Conservation (phyloP, 345 rosid species). For the Aquilaria sinensis region DNA sequence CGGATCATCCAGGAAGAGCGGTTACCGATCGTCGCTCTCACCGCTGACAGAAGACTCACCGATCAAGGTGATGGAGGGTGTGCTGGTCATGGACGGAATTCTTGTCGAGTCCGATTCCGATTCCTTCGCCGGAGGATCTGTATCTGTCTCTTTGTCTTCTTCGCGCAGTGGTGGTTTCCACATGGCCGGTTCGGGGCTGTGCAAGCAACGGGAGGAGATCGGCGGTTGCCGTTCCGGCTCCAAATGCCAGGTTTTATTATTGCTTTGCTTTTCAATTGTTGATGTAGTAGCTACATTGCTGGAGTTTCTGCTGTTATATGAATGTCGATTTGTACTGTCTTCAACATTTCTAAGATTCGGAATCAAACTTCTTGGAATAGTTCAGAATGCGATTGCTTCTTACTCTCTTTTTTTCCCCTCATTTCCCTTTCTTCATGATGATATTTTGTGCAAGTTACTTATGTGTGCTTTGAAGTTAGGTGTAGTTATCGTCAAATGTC, state of each 20-base stretch:
- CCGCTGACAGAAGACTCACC: slow-evolving; percentile 21
- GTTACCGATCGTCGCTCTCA: not conserved
- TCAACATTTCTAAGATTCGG: slow-evolving; percentile 1
- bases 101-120: slow-evolving; percentile 25
- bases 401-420: not conserved
- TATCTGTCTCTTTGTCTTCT: slow-evolving; percentile 11
- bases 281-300: not conserved
- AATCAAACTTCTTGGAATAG: slow-evolving; percentile 1
- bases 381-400: slow-evolving; percentile 4
- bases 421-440: too few relatives aligned
- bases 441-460: too few relatives aligned
- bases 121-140: slow-evolving; percentile 13
- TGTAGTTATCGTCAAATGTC: too few relatives aligned
- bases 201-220: slow-evolving; percentile 23
- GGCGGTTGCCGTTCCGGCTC: slow-evolving; percentile 27
- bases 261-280: not conserved
- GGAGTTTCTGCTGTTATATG: too few relatives aligned
- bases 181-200: slow-evolving; percentile 15
- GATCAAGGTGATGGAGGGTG: slow-evolving; percentile 33
- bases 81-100: slow-evolving; percentile 59
- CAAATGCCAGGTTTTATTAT: slow-evolving; percentile 33
- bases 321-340: not conserved
- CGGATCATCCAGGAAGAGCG: not conserved
- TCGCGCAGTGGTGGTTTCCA: slow-evolving; percentile 10
- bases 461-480: too few relatives aligned